phyloP scores from a whole-genome alignment of 2,329 filamentous ascomycete species.

The Nemania sp. region DNA sequence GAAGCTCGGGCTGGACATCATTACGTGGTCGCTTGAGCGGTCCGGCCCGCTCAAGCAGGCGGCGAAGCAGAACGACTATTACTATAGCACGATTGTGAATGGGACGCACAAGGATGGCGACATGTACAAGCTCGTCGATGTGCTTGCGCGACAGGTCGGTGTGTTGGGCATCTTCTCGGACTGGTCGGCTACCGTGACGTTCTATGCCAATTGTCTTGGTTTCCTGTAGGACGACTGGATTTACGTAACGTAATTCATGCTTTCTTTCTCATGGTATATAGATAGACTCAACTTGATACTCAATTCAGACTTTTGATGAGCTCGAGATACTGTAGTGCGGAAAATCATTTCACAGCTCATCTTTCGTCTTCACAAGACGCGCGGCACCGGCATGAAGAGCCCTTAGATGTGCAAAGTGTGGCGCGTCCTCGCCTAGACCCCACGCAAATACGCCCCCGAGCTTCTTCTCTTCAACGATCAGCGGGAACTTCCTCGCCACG shows the following conservation, averaged over 20 bases:
- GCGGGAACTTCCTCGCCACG: constrained; percentile 38
- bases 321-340: not conserved
- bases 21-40: constrained; percentile 72
- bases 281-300: not conserved
- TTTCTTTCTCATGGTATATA: not conserved
- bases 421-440: constrained; percentile 42
- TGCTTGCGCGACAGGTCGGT: constrained; percentile 64
- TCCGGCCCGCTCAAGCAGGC: constrained; percentile 62
- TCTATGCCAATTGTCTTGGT: constrained; percentile 72
- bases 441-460: constrained; percentile 43
- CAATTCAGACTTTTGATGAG: not conserved
- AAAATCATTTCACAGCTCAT: constrained; percentile 35
- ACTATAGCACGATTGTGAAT: constrained; percentile 60
- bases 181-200: constrained; percentile 71
- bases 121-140: constrained; percentile 67
- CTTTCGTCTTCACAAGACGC: constrained; percentile 28
- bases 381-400: constrained; percentile 34
- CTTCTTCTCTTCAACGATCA: constrained; percentile 33
- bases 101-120: constrained; percentile 67
- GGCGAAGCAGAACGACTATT: constrained; percentile 52
- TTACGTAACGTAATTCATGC: no score
- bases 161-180: constrained; percentile 68
- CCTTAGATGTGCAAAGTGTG: constrained; percentile 36
- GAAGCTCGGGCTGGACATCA: constrained; percentile 64
- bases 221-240: constrained; percentile 10